Evolutionary conservation across 2,329 filamentous ascomycete genomes (phyloP).

Genomic region (Monosporascus cannonballus): DNA sequence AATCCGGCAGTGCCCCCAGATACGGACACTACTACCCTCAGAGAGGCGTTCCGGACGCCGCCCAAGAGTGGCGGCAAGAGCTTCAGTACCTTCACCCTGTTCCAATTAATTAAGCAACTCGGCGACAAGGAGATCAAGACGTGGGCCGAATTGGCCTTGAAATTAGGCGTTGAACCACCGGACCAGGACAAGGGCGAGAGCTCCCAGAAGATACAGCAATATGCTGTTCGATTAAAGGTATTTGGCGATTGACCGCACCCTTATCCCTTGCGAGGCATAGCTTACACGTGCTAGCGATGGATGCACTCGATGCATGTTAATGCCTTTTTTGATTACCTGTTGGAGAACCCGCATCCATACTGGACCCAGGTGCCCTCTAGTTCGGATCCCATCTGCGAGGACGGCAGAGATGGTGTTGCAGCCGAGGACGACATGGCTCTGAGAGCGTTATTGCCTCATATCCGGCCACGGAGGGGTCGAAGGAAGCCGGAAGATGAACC

Average conservation of each 20-base stretch:
- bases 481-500: constrained; percentile 60
- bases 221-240: constrained; percentile 87
- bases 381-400: constrained; percentile 55
- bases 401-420: constrained; percentile 72
- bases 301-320: constrained; percentile 96
- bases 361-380: constrained; percentile 68
- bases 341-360: constrained; percentile 72
- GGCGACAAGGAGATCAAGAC: constrained; percentile 83
- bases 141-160: constrained; percentile 82
- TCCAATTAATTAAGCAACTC: constrained; percentile 70
- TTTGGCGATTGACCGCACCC: not conserved
- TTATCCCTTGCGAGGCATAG: constrained; percentile 24
- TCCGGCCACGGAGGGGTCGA: constrained; percentile 54
- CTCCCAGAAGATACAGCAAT: constrained; percentile 90
- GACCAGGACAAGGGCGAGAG: constrained; percentile 79
- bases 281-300: constrained; percentile 57
- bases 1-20: constrained; percentile 73
- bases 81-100: constrained; percentile 74
- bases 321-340: constrained; percentile 87
- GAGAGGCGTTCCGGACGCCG: constrained; percentile 70
- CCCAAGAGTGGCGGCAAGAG: constrained; percentile 84
- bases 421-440: constrained; percentile 86
- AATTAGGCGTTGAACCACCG: constrained; percentile 82
- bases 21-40: constrained; percentile 63
- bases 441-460: constrained; percentile 75